Conservation (phyloP, 73 alveolate species). For the Durusdinium trenchii region DNA sequence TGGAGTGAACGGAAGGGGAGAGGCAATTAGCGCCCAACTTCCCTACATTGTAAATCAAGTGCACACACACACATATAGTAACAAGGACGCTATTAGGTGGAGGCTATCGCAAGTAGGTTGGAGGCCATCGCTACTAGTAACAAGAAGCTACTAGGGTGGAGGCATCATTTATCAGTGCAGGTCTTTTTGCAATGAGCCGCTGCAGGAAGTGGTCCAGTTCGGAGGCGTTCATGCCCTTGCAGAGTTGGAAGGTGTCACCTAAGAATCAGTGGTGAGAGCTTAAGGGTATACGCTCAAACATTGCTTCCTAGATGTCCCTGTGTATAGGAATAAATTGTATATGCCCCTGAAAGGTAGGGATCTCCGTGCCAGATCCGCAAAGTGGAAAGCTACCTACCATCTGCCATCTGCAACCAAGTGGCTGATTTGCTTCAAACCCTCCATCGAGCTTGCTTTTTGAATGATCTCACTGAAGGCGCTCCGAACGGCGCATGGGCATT, state of each 20-base stretch:
- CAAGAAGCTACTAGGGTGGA: background rate
- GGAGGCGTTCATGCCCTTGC: slow-evolving; percentile 43
- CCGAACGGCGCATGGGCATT: slow-evolving; percentile 66
- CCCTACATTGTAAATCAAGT: background rate
- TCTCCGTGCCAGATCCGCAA: background rate
- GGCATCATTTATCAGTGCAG: background rate
- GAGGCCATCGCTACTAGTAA: background rate
- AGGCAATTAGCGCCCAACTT: background rate
- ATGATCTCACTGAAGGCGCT: slow-evolving; percentile 41
- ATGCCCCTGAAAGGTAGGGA: background rate
- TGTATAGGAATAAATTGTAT: background rate
- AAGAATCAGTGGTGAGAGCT: background rate
- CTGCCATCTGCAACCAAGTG: background rate
- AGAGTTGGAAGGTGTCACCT: slow-evolving; percentile 88
- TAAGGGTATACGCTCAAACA: background rate
- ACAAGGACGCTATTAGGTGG: background rate
- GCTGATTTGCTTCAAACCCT: slow-evolving; percentile 70
- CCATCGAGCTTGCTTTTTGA: slow-evolving; percentile 3
- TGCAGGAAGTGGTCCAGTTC: slow-evolving; percentile 91
- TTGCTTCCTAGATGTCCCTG: background rate
- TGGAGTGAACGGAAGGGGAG: no score
- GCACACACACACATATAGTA: background rate
- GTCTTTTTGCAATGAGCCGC: background rate
- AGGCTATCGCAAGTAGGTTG: background rate
- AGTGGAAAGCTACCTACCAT: background rate